Evolutionary conservation across 2,329 filamentous ascomycete genomes (phyloP).

Genomic region (Cercospora sojina): DNA sequence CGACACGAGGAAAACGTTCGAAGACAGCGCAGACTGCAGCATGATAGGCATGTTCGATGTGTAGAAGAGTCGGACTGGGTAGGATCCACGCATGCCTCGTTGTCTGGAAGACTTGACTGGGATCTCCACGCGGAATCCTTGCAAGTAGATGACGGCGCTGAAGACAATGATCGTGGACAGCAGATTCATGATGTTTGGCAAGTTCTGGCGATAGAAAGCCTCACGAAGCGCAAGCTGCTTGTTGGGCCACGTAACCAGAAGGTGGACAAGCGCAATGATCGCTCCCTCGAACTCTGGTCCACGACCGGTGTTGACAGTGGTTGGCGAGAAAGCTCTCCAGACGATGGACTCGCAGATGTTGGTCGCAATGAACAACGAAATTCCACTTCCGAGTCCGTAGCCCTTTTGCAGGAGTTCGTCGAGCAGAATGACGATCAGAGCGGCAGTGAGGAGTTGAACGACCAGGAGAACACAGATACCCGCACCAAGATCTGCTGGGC

Average conservation of each 20-base stretch:
- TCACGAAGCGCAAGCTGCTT: conserved; percentile 98
- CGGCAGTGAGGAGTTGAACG: conserved; percentile 94
- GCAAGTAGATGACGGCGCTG: conserved; percentile 90
- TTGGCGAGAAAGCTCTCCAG: conserved; percentile 99
- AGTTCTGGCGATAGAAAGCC: conserved; percentile 98
- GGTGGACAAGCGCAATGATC: conserved; percentile 95
- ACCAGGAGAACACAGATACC: conserved; percentile 98
- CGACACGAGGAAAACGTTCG: conserved; percentile 98
- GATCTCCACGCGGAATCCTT: conserved; percentile 95
- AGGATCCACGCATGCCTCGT: conserved; percentile 96
- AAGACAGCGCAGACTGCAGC: conserved; percentile 96
- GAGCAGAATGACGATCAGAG: conserved; percentile 97
- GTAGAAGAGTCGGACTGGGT: conserved; percentile 98
- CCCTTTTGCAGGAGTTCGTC: conserved; percentile 99
- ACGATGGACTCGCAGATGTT: conserved; percentile 99
- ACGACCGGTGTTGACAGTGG: conserved; percentile 98
- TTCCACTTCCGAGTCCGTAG: conserved; percentile 96
- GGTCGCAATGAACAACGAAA: conserved; percentile 98
- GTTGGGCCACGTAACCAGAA: conserved; percentile 97
- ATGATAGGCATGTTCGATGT: conserved; percentile 99
- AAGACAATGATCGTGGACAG: conserved; percentile 91
- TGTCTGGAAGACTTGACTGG: conserved; percentile 99
- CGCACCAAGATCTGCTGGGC: conserved; percentile 92
- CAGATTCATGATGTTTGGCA: conserved; percentile 97
- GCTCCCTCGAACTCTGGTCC: conserved; percentile 98